phyloP scores from a whole-genome alignment of 140 eudicot genomes.

The Cichorium intybus region DNA sequence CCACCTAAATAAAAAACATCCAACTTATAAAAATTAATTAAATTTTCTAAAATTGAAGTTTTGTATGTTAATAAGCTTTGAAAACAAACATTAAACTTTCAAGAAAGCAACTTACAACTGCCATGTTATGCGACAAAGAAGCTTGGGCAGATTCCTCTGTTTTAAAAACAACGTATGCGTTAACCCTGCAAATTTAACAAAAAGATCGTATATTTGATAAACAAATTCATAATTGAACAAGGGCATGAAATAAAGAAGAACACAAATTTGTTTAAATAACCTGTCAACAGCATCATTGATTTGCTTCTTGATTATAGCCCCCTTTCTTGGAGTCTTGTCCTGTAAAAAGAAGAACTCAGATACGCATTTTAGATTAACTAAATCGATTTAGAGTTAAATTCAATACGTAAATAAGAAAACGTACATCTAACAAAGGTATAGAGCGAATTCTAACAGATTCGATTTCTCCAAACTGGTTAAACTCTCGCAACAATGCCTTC shows the following conservation, averaged over 20 bases:
- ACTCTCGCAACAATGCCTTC: slow-evolving; percentile 71
- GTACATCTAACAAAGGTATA: slow-evolving; percentile 73
- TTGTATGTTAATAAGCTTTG: neutral
- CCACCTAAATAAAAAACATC: slow-evolving; percentile 50
- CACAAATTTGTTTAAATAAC: slow-evolving; percentile 33
- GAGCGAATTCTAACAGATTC: slow-evolving; percentile 90
- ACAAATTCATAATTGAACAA: neutral
- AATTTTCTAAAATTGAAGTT: neutral
- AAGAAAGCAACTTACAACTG: slow-evolving; percentile 61
- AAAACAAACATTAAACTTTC: neutral
- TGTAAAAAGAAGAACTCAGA: slow-evolving; percentile 33
- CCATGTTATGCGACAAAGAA: slow-evolving; percentile 92
- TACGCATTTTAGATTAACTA: neutral
- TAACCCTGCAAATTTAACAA: slow-evolving; percentile 65
- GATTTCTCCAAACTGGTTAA: slow-evolving; percentile 77
- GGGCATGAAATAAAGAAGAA: neutral
- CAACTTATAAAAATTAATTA: neutral
- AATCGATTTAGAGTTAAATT: neutral
- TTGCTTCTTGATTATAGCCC: slow-evolving; percentile 67
- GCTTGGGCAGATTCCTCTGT: slow-evolving; percentile 78
- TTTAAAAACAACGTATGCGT: slow-evolving; percentile 84
- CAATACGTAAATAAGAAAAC: slow-evolving; percentile 19
- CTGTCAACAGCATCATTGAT: slow-evolving; percentile 86
- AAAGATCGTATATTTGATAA: neutral
- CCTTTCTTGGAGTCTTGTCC: slow-evolving; percentile 91